Conservation (phyloP, 805 yeast species). For the Candida pseudofarinosa region DNA sequence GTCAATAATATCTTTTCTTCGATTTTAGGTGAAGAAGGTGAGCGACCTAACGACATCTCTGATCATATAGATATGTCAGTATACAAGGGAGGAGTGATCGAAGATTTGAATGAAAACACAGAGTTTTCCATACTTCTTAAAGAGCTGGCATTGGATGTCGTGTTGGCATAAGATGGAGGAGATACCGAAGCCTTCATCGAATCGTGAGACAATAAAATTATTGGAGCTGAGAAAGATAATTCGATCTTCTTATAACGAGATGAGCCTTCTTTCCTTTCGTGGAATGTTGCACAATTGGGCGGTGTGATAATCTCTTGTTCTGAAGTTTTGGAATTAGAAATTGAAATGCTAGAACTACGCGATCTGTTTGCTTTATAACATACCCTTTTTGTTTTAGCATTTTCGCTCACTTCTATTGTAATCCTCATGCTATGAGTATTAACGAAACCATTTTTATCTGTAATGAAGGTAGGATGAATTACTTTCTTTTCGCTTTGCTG, state of each 20-base stretch:
- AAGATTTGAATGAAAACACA: neutral
- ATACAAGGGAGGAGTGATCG: constrained; percentile 1
- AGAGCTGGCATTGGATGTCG: neutral
- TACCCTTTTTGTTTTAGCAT: neutral
- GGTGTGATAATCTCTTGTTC: neutral
- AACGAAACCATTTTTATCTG: constrained; percentile 6
- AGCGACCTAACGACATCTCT: neutral
- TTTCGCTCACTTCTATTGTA: constrained; percentile 10
- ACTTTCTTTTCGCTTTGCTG: constrained; percentile 3
- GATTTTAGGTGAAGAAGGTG: too few relatives aligned
- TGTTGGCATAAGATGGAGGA: constrained; percentile 10
- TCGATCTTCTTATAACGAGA: constrained; percentile 10
- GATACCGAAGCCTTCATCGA: constrained; percentile 9
- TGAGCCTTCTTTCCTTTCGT: constrained; percentile 4
- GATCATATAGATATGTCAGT: neutral
- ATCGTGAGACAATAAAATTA: constrained; percentile 8
- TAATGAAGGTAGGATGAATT: constrained; percentile 8
- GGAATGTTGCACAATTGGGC: constrained; percentile 8
- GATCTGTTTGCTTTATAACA: neutral
- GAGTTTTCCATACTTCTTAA: neutral
- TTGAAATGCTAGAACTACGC: constrained; percentile 1
- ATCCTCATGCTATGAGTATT: constrained; percentile 9
- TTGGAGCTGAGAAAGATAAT: constrained; percentile 11
- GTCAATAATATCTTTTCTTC: too few relatives aligned
- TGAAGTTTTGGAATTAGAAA: neutral